Percentiles rank a stretch among this genome's conserved stretches.
Evolutionary conservation across 352 stramenopile species (phyloP).

Genomic region (Phytophthora cajani): DNA sequence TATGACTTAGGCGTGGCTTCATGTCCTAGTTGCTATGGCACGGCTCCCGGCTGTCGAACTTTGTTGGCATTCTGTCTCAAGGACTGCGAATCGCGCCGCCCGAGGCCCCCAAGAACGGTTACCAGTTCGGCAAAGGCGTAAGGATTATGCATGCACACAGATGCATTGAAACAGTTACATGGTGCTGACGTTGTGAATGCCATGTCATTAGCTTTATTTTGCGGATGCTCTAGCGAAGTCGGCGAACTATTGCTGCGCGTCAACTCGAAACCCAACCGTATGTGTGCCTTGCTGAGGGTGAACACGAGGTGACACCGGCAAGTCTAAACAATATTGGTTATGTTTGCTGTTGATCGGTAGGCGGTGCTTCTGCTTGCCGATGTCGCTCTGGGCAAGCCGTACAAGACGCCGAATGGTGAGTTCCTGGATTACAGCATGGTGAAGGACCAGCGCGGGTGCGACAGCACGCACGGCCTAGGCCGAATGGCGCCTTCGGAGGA

Average conservation of each 20-base stretch:
- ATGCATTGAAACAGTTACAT: background rate
- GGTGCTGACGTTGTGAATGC: background rate
- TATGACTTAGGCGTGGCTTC: slow-evolving; percentile 1
- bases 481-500: slow-evolving; percentile 37
- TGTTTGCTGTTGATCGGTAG: slow-evolving; percentile 8
- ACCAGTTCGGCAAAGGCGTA: slow-evolving; percentile 78
- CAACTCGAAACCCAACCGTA: slow-evolving; percentile 35
- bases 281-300: background rate
- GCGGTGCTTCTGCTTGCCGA: slow-evolving; percentile 47
- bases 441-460: slow-evolving; percentile 27
- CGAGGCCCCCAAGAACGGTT: slow-evolving; percentile 70
- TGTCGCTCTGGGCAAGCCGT: slow-evolving; percentile 43
- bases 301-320: background rate
- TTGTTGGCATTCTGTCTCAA: slow-evolving; percentile 72
- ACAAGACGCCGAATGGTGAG: slow-evolving; percentile 21
- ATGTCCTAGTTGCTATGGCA: slow-evolving; percentile 60
- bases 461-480: slow-evolving; percentile 43
- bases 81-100: slow-evolving; percentile 74
- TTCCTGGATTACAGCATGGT: slow-evolving; percentile 39
- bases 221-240: slow-evolving; percentile 66
- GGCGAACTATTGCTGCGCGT: slow-evolving; percentile 58
- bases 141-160: background rate
- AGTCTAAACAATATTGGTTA: background rate
- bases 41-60: slow-evolving; percentile 62
- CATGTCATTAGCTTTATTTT: slow-evolving; percentile 64